Evolutionary conservation across 2,329 filamentous ascomycete genomes (phyloP).

Genomic region (Ceratocystis variospora): DNA sequence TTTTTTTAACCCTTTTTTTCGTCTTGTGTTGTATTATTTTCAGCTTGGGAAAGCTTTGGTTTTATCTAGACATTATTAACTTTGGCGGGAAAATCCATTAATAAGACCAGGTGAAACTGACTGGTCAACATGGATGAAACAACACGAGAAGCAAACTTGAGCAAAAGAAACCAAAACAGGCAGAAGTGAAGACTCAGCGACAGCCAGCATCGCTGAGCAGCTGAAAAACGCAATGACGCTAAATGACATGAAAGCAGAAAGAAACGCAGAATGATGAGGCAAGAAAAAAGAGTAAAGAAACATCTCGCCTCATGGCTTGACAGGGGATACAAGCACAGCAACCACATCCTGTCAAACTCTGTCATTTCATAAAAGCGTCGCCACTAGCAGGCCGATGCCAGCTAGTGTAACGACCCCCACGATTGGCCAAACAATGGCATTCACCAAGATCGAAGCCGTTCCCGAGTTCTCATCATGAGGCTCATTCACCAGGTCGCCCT

Average conservation of each 20-base stretch:
- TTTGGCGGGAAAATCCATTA: background rate
- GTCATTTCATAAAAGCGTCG: background rate
- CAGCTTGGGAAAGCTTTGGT: background rate
- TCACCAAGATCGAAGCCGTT: conserved; percentile 5
- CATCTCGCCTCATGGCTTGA: background rate
- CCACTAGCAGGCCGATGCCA: conserved; percentile 9
- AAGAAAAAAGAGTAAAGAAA: background rate
- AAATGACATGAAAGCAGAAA: conserved; percentile 9
- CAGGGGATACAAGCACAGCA: background rate
- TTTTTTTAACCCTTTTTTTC: background rate
- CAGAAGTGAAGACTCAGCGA: background rate
- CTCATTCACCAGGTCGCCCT: background rate
- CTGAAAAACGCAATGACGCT: background rate
- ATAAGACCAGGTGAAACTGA: background rate
- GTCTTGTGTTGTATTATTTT: conserved; percentile 6
- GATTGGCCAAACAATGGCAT: conserved; percentile 18
- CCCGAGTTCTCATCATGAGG: background rate
- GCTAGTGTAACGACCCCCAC: conserved; percentile 6
- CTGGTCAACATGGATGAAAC: background rate
- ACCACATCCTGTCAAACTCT: background rate
- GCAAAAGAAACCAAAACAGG: background rate
- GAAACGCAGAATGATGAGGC: background rate
- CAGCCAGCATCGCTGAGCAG: background rate
- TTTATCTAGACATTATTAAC: background rate
- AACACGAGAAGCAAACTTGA: background rate